Evolutionary conservation across 2,329 filamentous ascomycete genomes (phyloP).

Genomic region (Capronia americana): DNA sequence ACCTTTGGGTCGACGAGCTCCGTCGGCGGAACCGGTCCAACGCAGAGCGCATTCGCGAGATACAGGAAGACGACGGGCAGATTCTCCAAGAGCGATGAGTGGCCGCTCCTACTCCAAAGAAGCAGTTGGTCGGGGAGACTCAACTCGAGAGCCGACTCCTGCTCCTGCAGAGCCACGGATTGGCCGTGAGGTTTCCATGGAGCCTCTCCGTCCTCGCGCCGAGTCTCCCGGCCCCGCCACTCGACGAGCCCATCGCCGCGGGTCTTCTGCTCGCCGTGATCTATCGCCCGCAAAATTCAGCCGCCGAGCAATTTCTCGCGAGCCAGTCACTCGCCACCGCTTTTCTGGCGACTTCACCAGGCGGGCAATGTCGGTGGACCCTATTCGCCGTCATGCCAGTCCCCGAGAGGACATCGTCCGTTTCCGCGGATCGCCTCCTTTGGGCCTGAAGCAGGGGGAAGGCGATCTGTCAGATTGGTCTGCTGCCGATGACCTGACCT

Average conservation of each 20-base stretch:
- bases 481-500: conserved; percentile 6
- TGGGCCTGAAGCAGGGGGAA: not conserved
- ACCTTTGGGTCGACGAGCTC: conserved; percentile 14
- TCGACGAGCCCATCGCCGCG: conserved; percentile 19
- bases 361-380: conserved; percentile 31
- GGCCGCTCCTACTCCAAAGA: conserved; percentile 4
- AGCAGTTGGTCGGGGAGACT: conserved; percentile 2
- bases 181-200: not conserved
- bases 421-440: not conserved
- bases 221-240: conserved; percentile 11
- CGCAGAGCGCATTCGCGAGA: conserved; percentile 26
- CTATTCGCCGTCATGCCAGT: conserved; percentile 19
- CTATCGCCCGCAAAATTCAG: not conserved
- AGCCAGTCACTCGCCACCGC: conserved; percentile 19
- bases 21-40: conserved; percentile 19
- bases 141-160: conserved; percentile 19
- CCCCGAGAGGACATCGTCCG: conserved; percentile 8
- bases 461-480: not conserved
- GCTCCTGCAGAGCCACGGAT: not conserved
- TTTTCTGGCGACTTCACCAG: conserved; percentile 24
- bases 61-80: not conserved
- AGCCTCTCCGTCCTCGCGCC: conserved; percentile 18
- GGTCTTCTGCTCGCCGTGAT: conserved; percentile 13
- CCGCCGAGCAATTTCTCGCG: conserved; percentile 25
- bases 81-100: conserved; percentile 8